Percentiles rank a stretch among this genome's conserved stretches.
Evolutionary conservation across 345 rosid species (phyloP).

Genomic region (Eutrema heterophyllum): DNA sequence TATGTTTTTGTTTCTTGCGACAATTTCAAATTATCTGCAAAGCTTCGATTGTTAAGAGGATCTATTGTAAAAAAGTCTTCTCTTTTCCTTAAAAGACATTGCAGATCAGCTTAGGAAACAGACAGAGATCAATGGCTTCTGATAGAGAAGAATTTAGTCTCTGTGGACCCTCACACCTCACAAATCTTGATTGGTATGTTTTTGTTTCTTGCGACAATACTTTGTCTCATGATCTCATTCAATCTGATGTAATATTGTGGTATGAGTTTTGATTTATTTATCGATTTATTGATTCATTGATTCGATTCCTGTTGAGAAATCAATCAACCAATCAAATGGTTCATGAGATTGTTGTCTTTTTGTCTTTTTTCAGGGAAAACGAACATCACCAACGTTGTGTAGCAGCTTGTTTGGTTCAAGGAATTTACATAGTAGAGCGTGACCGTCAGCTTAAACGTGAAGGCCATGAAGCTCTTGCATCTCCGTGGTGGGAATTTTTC

Average conservation of each 20-base stretch:
- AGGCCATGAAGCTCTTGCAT: conserved; percentile 43
- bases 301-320: too few species aligned
- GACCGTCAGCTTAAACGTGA: conserved; percentile 61
- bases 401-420: conserved; percentile 66
- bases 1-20: conserved; percentile 2
- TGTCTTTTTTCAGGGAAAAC: conserved; percentile 29
- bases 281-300: too few species aligned
- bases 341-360: too few species aligned
- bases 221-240: neutral
- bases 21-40: neutral
- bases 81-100: too few species aligned
- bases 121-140: neutral
- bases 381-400: conserved; percentile 52
- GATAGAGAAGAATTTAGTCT: neutral
- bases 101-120: neutral
- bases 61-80: too few species aligned
- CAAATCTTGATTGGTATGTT: neutral
- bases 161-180: neutral
- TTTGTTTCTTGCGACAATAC: neutral
- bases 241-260: too few species aligned
- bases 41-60: neutral
- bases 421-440: conserved; percentile 52
- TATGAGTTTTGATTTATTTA: too few species aligned
- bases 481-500: conserved; percentile 77
- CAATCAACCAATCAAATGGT: too few species aligned